These are phyloP conservation scores for Xylariales sp. DNA, from an alignment of 2,329 filamentous ascomycete genomes.

Conservation along the genomic window DNA sequence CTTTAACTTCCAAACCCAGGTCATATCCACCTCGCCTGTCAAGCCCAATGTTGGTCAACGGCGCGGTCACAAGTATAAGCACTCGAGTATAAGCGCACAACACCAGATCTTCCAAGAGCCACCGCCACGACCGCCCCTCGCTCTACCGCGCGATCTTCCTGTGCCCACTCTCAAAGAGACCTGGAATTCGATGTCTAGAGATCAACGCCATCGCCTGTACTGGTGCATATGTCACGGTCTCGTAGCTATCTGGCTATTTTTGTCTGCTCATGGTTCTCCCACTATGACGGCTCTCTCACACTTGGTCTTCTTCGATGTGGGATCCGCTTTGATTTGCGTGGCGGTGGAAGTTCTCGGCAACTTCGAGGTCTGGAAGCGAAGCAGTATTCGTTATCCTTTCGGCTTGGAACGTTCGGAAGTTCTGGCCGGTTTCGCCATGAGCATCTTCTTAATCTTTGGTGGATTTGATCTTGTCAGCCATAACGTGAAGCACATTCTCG, in stretches of 20 bases:
- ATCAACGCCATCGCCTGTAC: slow-evolving; percentile 83
- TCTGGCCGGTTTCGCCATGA: slow-evolving; percentile 94
- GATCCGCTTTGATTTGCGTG: slow-evolving; percentile 91
- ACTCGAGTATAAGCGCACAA: slow-evolving; percentile 87
- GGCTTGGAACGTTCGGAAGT: slow-evolving; percentile 93
- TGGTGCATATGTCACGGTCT: slow-evolving; percentile 93
- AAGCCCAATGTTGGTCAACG: slow-evolving; percentile 91
- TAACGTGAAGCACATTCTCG: slow-evolving; percentile 91
- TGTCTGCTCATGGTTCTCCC: slow-evolving; percentile 85
- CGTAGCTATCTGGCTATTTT: slow-evolving; percentile 86
- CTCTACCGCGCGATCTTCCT: slow-evolving; percentile 90
- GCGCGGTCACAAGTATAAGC: slow-evolving; percentile 96
- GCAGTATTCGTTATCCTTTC: slow-evolving; percentile 92
- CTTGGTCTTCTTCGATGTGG: slow-evolving; percentile 93
- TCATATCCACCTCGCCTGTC: slow-evolving; percentile 78
- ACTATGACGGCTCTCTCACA: slow-evolving; percentile 94
- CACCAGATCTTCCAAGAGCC: slow-evolving; percentile 98
- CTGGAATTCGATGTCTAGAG: slow-evolving; percentile 86
- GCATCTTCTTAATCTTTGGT: slow-evolving; percentile 96
- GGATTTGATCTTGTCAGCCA: slow-evolving; percentile 95
- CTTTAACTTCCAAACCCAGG: slow-evolving; percentile 94
- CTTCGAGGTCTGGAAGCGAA: slow-evolving; percentile 97
- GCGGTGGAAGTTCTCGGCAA: slow-evolving; percentile 93
- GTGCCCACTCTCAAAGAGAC: slow-evolving; percentile 91
- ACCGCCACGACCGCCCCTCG: slow-evolving; percentile 83